Base-by-base conservation (phyloP, 202 grass and related monocot species). In the Cymbopogon flexuosus region DNA sequence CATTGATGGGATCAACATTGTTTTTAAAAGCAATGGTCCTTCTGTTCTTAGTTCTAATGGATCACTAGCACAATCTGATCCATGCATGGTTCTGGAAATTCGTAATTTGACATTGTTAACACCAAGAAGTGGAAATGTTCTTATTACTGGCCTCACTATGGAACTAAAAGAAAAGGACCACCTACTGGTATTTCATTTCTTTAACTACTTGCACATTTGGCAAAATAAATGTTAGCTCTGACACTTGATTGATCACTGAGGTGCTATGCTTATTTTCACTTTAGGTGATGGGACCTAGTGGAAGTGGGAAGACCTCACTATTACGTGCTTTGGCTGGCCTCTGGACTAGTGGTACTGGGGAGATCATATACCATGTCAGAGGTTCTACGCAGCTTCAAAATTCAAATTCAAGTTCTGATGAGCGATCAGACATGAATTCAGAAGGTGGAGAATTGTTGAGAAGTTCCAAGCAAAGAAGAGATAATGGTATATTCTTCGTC, bases 211-310 rank as follows among this genome's bases (percentile, higher is more conserved):
- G n/a, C 70, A 63, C 27, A 84, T 57, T 88, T 4, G 35, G 71
- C 18, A 81, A 78, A 16, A 8, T 43, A 81, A 49, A 65, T 35
- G n/a, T 65, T 56, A 80, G 42, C 70, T 7, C 16, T 52, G 42
- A 62, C 36, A 62, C 29, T 47, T 86, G 51, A 47, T 21, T 27
- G 15, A 54, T 86, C 51, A 23, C 29, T 36, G 27, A 56, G 23
- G 49, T 81, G 58, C 11, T 52, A 63, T 24, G 24, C 51, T 83
- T 79, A 45, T 84, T 68, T 90, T 77, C 11, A 80, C 65, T 36
- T 86, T 86, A 98, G 92, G 92, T 98, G 36, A 93, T 93, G 96
- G 96, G 96, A 22, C 96, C 96, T 19, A 98, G 96, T 24, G 92
- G 96, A 73, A 93, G 96, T 90, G 96, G 96, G 57, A 98, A 98